Percentiles rank a stretch among this genome's conserved stretches.
phyloP scores from a whole-genome alignment of 305 asterid species.

The Caryopteris hybrid region DNA sequence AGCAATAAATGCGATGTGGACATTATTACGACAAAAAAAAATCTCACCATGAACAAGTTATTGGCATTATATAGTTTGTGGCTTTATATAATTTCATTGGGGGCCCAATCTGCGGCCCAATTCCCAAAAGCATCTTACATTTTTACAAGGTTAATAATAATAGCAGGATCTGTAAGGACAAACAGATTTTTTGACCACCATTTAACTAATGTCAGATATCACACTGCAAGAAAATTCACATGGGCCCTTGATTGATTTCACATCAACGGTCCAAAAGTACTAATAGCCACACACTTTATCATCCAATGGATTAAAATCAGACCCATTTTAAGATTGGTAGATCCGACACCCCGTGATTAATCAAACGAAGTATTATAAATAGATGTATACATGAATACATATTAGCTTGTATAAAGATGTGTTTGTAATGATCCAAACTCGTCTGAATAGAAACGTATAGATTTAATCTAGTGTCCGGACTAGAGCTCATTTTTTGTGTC shows the following conservation, averaged over 20 bases:
- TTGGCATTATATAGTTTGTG: not conserved
- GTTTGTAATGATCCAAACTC: too few relatives aligned
- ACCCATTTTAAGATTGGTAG: not conserved
- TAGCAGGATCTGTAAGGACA: constrained; percentile 3
- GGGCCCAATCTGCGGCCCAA: constrained; percentile 18
- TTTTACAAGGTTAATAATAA: constrained; percentile 2
- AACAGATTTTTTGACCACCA: not conserved
- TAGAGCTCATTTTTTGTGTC: too few relatives aligned
- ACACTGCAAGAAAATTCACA: not conserved
- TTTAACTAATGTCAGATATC: constrained; percentile 15
- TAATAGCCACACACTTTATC: not conserved
- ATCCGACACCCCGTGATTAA: too few relatives aligned
- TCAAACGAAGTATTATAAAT: too few relatives aligned
- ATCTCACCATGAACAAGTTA: not conserved
- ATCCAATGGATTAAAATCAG: constrained; percentile 1
- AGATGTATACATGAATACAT: too few relatives aligned
- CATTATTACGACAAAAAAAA: not conserved
- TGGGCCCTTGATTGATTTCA: not conserved
- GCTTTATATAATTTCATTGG: constrained; percentile 23
- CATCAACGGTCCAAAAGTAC: constrained; percentile 9
- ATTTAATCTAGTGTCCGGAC: too few relatives aligned
- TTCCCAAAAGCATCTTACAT: constrained; percentile 11
- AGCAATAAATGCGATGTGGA: not conserved
- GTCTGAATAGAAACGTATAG: too few relatives aligned
- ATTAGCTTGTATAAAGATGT: too few relatives aligned